phyloP scores from a whole-genome alignment of 2,329 filamentous ascomycete genomes.

The Talaromyces sp. region DNA sequence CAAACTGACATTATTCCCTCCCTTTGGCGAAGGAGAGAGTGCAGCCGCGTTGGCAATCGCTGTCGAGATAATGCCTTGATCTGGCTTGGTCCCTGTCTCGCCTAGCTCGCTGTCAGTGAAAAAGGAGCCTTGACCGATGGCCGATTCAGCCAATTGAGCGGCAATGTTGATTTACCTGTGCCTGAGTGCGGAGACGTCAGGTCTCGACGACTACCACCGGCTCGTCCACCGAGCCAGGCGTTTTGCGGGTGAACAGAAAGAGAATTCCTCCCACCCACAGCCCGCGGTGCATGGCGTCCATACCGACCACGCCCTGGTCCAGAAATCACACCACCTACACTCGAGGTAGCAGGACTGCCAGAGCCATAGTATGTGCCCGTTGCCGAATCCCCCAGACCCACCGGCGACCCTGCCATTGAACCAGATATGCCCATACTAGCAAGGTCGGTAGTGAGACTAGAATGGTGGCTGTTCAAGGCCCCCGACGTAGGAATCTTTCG shows the following conservation, averaged over 20 bases:
- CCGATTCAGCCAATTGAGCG: neutral
- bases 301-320: constrained; percentile 80
- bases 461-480: constrained; percentile 56
- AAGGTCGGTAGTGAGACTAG: constrained; percentile 57
- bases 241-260: constrained; percentile 52
- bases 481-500: constrained; percentile 91
- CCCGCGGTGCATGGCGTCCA: constrained; percentile 50
- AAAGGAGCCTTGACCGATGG: neutral
- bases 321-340: constrained; percentile 65
- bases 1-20: constrained; percentile 73
- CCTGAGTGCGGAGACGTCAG: constrained; percentile 40
- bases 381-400: constrained; percentile 40
- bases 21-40: constrained; percentile 52
- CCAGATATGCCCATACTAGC: constrained; percentile 56
- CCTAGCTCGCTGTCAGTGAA: constrained; percentile 25
- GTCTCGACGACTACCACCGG: constrained; percentile 42
- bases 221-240: constrained; percentile 47
- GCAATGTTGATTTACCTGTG: constrained; percentile 26
- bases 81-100: constrained; percentile 35
- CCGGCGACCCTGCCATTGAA: constrained; percentile 39
- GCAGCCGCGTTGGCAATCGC: constrained; percentile 86
- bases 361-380: constrained; percentile 53
- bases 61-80: constrained; percentile 81
- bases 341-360: constrained; percentile 44
- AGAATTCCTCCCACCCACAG: constrained; percentile 54